Conservation (phyloP, 2,329 filamentous ascomycete genomes). For the Pseudonectria foliicola region DNA sequence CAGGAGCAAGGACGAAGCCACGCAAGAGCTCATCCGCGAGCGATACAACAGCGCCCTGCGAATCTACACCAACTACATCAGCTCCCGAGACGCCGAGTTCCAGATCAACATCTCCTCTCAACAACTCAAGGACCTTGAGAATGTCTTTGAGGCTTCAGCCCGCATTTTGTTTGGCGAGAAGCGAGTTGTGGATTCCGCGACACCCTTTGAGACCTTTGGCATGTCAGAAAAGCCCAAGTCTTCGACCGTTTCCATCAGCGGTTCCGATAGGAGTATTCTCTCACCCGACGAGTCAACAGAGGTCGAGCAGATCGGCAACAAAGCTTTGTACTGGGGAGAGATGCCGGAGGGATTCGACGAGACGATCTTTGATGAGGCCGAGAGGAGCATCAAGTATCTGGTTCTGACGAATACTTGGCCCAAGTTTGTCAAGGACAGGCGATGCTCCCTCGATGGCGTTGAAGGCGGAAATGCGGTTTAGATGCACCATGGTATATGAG, state of each 20-base stretch:
- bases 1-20: conserved; percentile 13
- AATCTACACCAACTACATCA: conserved; percentile 21
- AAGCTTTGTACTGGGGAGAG: conserved; percentile 32
- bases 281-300: conserved; percentile 6
- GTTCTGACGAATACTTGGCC: conserved; percentile 66
- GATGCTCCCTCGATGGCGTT: conserved; percentile 26
- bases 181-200: conserved; percentile 32
- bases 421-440: conserved; percentile 43
- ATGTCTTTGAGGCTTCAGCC: conserved; percentile 49
- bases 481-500: too few relatives aligned
- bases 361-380: conserved; percentile 52
- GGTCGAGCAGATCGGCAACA: conserved; percentile 15
- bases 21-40: conserved; percentile 34
- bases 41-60: conserved; percentile 53
- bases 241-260: conserved; percentile 11
- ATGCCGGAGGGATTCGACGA: conserved; percentile 46
- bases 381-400: conserved; percentile 57
- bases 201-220: conserved; percentile 35
- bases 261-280: conserved; percentile 19
- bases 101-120: conserved; percentile 58
- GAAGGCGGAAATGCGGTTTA: conserved; percentile 12
- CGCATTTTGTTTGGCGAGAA: conserved; percentile 35
- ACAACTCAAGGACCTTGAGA: conserved; percentile 47
- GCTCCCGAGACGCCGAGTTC: conserved; percentile 45
- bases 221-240: conserved; percentile 17